Conservation (phyloP, 2,329 filamentous ascomycete genomes). For the Cucurbitaria berberidis region DNA sequence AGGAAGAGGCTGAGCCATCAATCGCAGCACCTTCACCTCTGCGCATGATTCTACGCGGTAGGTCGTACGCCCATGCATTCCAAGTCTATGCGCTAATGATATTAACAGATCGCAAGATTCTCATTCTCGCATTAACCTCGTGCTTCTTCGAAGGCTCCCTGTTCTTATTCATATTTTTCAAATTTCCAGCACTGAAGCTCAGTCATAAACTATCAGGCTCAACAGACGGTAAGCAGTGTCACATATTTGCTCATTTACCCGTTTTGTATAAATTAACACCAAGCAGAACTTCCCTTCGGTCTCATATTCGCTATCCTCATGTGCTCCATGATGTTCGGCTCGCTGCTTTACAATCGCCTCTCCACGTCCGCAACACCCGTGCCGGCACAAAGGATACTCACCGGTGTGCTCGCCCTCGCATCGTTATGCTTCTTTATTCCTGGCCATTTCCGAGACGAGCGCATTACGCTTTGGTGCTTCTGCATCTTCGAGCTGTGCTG, state of each 20-base stretch:
- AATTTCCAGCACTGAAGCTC: constrained; percentile 61
- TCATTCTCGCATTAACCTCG: constrained; percentile 59
- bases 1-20: constrained; percentile 32
- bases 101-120: constrained; percentile 54
- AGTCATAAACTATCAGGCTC: constrained; percentile 37
- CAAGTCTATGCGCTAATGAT: constrained; percentile 1
- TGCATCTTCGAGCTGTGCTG: constrained; percentile 64
- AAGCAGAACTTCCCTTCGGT: constrained; percentile 52
- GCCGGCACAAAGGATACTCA: constrained; percentile 38
- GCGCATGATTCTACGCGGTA: constrained; percentile 32
- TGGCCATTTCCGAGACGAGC: constrained; percentile 51
- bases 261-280: constrained; percentile 10
- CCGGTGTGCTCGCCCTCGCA: constrained; percentile 32
- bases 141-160: constrained; percentile 67
- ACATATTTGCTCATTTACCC: background rate
- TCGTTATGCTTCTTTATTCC: constrained; percentile 41
- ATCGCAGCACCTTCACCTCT: constrained; percentile 29
- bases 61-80: background rate
- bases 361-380: constrained; percentile 27
- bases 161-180: constrained; percentile 69
- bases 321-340: constrained; percentile 66
- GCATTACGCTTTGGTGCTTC: constrained; percentile 63
- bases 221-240: constrained; percentile 31
- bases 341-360: constrained; percentile 57
- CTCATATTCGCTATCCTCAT: constrained; percentile 65